Percentiles rank a stretch among this genome's conserved stretches.
These are phyloP conservation scores for Trypanosoma platydactyli DNA, from an alignment of 208 protist species.

Conservation along the genomic window DNA sequence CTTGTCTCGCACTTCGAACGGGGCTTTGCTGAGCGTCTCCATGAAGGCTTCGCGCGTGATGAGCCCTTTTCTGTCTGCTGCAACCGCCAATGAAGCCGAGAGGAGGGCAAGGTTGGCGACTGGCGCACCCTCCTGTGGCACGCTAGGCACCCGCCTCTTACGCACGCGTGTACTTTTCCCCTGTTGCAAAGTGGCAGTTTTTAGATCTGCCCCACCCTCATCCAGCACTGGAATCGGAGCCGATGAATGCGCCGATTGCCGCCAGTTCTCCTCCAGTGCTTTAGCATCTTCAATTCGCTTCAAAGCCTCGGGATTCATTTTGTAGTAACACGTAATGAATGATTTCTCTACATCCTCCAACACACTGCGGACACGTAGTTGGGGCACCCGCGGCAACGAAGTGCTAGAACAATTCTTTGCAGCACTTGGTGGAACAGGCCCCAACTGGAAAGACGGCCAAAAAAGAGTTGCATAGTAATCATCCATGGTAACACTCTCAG, in stretches of 20 bases:
- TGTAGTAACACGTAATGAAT: conserved; percentile 59
- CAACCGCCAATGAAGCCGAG: conserved; percentile 34
- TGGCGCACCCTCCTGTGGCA: conserved; percentile 37
- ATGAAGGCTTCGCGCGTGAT: conserved; percentile 44
- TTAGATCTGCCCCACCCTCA: not conserved
- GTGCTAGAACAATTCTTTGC: not conserved
- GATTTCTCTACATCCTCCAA: conserved; percentile 50
- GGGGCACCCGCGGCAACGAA: not conserved
- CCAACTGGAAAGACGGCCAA: conserved; percentile 11
- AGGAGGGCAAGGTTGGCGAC: conserved; percentile 48
- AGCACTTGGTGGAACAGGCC: not conserved
- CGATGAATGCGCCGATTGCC: conserved; percentile 21
- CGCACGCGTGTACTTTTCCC: conserved; percentile 21
- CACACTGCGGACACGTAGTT: conserved; percentile 11
- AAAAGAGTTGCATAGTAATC: conserved; percentile 35
- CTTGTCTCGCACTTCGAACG: conserved; percentile 55
- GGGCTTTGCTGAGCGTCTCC: conserved; percentile 31
- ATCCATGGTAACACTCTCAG: conserved; percentile 17
- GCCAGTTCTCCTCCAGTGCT: conserved; percentile 13
- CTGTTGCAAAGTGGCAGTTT: not conserved
- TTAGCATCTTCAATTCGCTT: conserved; percentile 24
- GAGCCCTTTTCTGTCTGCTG: conserved; percentile 44
- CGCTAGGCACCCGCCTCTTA: conserved; percentile 15
- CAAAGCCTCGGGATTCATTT: conserved; percentile 43
- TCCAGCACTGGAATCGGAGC: conserved; percentile 18